These are phyloP conservation scores for Millerozyma miso DNA, from an alignment of 805 yeast species.

Conservation along the genomic window DNA sequence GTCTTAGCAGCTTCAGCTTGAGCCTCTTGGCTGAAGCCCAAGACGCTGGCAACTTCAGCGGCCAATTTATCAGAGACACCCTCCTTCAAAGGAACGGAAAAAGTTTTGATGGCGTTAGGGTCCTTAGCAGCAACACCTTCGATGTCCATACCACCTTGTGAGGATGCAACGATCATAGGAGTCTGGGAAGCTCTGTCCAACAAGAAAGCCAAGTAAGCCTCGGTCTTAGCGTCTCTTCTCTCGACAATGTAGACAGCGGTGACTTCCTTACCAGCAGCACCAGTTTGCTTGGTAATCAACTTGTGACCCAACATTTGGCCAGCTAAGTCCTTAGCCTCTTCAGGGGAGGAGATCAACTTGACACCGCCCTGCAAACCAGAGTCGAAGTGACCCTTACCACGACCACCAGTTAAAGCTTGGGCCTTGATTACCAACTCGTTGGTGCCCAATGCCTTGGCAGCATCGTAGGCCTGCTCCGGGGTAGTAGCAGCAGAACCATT, in stretches of 20 bases:
- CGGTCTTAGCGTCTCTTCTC: slow-evolving; percentile 89
- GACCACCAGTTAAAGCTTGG: slow-evolving; percentile 98
- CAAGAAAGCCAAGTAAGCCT: slow-evolving; percentile 91
- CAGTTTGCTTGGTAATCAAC: slow-evolving; percentile 96
- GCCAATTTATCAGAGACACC: slow-evolving; percentile 84
- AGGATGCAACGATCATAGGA: slow-evolving; percentile 91
- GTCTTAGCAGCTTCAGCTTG: slow-evolving; percentile 83
- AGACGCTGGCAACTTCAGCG: slow-evolving; percentile 64
- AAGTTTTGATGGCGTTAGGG: slow-evolving; percentile 90
- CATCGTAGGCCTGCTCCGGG: slow-evolving; percentile 79
- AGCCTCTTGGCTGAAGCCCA: slow-evolving; percentile 79
- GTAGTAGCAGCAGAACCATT: slow-evolving; percentile 87
- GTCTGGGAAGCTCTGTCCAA: slow-evolving; percentile 89
- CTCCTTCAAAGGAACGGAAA: slow-evolving; percentile 66
- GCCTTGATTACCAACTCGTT: slow-evolving; percentile 93
- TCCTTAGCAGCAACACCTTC: slow-evolving; percentile 94
- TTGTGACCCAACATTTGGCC: slow-evolving; percentile 88
- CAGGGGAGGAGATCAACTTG: slow-evolving; percentile 77
- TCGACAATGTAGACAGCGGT: slow-evolving; percentile 95
- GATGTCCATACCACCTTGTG: slow-evolving; percentile 99
- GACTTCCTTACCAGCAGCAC: slow-evolving; percentile 94
- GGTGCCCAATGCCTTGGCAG: slow-evolving; percentile 71
- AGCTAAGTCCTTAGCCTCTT: slow-evolving; percentile 83
- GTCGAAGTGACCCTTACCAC: slow-evolving; percentile 98
- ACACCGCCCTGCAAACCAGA: slow-evolving; percentile 97